These are phyloP conservation scores for Anthostomella pinea DNA, from an alignment of 2,329 filamentous ascomycete genomes.

Conservation along the genomic window DNA sequence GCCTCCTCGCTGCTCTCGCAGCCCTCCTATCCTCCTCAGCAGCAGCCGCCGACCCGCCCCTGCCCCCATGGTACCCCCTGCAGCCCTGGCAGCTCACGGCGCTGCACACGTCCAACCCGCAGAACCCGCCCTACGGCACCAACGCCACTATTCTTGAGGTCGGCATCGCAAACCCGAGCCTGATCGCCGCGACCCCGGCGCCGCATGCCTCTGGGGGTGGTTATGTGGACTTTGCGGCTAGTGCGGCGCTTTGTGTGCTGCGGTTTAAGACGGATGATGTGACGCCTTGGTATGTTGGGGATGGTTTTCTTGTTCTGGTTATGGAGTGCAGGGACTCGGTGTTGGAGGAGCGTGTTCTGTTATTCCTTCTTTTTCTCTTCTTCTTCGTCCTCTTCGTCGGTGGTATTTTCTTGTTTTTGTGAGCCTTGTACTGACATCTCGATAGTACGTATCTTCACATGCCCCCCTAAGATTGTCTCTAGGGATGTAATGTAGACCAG, in stretches of 20 bases:
- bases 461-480: no score
- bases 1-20: no score
- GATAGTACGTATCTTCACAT: no score
- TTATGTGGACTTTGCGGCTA: conserved; percentile 20
- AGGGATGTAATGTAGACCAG: no score
- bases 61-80: conserved; percentile 26
- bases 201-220: conserved; percentile 24
- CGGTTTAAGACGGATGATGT: conserved; percentile 17
- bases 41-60: conserved; percentile 7
- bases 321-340: no score
- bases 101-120: conserved; percentile 13
- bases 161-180: conserved; percentile 18
- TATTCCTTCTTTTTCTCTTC: no score
- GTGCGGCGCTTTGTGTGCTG: conserved; percentile 17
- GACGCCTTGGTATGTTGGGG: no score
- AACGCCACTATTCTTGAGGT: conserved; percentile 17
- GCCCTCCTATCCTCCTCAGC: conserved; percentile 1
- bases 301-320: no score
- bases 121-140: conserved; percentile 16
- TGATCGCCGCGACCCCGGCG: conserved; percentile 17
- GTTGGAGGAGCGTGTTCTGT: no score
- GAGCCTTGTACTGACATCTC: no score
- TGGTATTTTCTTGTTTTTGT: no score
- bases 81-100: conserved; percentile 20
- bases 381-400: no score